Evolutionary conservation across 2,329 filamentous ascomycete species (phyloP), one percentile per base, ranked within the genome.

Genomic region (Alternaria angustiovoidea): DNA sequence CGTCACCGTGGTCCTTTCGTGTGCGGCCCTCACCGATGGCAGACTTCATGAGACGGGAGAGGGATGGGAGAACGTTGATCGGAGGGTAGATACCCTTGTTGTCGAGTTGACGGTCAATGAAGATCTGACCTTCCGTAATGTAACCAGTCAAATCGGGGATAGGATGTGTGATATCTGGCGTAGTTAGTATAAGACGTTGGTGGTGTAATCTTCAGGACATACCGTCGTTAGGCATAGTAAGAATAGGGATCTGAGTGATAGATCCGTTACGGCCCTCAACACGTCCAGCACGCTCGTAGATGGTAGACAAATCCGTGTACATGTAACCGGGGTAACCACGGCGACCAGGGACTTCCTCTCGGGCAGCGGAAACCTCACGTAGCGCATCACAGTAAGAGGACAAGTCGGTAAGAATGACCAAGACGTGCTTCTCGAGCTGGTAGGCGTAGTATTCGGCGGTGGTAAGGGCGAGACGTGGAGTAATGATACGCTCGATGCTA

Each of bases 281-380:
- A 91, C 95, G 95, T 77, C 95, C 95, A 72, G 95, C 95, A 84
- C 95, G 94, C 84, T 99, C 95, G 86, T 99, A 99, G 75, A 99
- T 97, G 77, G 95, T 99, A 61, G 95, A 97, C 89, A 99, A 91
- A 88, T 99, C 96, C 71, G 95, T 99, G 86, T 99, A 99, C 95
- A 99, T 99, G 87, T 99, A 99, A 92, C 95, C 95, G 54, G 95
- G 95, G 85, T 95, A 99, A 87, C 95, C 95, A 89, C 95, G 94
- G 81, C 95, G 94, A 86, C 95, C 95, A 41, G 95, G 95, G 43
- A 99, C 95, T 89, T 99, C 95, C 87, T 99, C 95, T 84, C 95
- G 89, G 54, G 95, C 95, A 55, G 95, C 94, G 14, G 95, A 99
- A 51, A 99, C 95, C 83, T 99, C 95, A 88, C 95, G 95, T 68